Evolutionary conservation across 768 basidiomycete species (phyloP), one percentile per base, ranked within the genome.

Genomic region (Udeniomyces megalosporus): DNA sequence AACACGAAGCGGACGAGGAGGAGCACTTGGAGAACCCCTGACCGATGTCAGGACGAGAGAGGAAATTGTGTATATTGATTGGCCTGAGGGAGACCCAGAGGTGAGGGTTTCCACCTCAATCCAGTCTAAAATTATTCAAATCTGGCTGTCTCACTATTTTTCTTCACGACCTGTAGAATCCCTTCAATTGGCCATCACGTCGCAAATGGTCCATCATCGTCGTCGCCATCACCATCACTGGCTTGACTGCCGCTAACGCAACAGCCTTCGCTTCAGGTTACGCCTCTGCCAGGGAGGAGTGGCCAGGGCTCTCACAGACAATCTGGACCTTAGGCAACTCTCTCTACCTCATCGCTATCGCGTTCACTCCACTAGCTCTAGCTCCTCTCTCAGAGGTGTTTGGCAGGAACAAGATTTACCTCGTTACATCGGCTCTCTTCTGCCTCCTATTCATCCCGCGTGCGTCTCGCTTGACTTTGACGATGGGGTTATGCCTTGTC

Each of bases 381-480:
- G 72, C 70, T 12, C 70, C 70, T 5, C 44, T 69, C 0, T 67
- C 66, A 20, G 70, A 71, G 42, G 66, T 69, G 66, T 70, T 66
- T 47, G 71, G 71, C 12, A 48, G 71, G 22, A 70, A 72, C 46
- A 44, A 55, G 51, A 70, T 72, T 34, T 71, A 71, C 58, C 70
- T 65, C 44, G 35, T 34, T 31, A 8, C 60, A 11, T 8, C 42
- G 22, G 17, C n/a, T 54, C 67, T 66, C 14, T 69, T 57, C 34
- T 53, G 64, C 1, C 14, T 70, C 2, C 45, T 70, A 1, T 69
- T 67, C 57, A 53, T 70, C 5, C 69, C 70, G 14, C 69, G 6
- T 11, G 70, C 60, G 66, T 67, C 32, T 45, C 35, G 22, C 28
- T 50, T 56, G 70, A 68, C 20, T 71, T 65, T 42, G 61, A 66